Percentiles rank a stretch among this genome's conserved stretches.
phyloP scores from a whole-genome alignment of 371 early-diverging fungal species.

The Caulochytrium protostelioides region DNA sequence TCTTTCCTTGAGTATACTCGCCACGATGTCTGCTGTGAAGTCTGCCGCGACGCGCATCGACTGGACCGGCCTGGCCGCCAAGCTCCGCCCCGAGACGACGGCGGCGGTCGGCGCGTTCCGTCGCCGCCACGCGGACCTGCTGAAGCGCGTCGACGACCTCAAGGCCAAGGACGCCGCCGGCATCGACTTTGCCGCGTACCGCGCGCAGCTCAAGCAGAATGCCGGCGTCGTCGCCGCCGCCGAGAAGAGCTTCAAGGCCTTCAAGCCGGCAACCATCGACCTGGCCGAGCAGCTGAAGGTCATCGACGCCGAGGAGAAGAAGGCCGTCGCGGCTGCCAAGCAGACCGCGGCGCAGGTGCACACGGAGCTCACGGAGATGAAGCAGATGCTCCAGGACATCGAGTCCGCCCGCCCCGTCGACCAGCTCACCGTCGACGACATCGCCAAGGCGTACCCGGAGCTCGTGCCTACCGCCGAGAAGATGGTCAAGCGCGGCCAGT shows the following conservation, averaged over 20 bases:
- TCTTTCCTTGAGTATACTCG: no score
- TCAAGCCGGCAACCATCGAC: constrained; percentile 66
- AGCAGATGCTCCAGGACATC: constrained; percentile 76
- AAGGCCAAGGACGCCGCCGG: constrained; percentile 53
- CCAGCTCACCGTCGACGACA: constrained; percentile 85
- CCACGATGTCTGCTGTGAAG: no score
- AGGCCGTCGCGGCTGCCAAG: constrained; percentile 76
- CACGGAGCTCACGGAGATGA: constrained; percentile 62
- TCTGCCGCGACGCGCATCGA: no score
- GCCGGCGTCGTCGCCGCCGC: constrained; percentile 65
- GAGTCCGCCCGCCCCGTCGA: constrained; percentile 82
- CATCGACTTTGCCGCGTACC: constrained; percentile 74
- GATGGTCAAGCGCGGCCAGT: constrained; percentile 73
- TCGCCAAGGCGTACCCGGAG: constrained; percentile 78
- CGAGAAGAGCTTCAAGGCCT: constrained; percentile 53
- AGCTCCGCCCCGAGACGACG: constrained; percentile 70
- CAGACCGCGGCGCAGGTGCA: constrained; percentile 62
- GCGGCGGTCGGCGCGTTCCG: constrained; percentile 73
- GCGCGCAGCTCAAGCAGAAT: constrained; percentile 68
- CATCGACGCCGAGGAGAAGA: constrained; percentile 63
- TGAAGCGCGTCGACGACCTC: constrained; percentile 58
- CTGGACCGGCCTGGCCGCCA: constrained; percentile 65
- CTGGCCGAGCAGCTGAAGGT: constrained; percentile 62
- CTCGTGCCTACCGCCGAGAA: constrained; percentile 66
- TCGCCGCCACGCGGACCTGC: constrained; percentile 72